Base-by-base conservation (phyloP, 2,329 filamentous ascomycete species). In the Nothophoma quercina region DNA sequence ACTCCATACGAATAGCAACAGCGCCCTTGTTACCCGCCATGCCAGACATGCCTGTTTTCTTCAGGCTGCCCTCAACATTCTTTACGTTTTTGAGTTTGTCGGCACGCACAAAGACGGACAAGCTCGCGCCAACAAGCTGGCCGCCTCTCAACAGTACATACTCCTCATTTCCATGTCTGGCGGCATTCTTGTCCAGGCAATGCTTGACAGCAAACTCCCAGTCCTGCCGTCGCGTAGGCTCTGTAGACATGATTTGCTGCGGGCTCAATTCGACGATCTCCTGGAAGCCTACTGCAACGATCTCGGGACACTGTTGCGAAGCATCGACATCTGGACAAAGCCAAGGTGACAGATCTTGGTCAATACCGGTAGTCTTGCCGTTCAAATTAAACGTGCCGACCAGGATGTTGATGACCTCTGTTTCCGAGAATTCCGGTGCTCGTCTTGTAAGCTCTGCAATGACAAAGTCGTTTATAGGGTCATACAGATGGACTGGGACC, bases 11-110 rank as follows among this genome's bases (percentile, higher is more conserved):
- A 64, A 99, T 97, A 2, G 93, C 95, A 41, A 97, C 96, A 1
- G 95, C 95, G 15, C 95, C 95, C 77, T 99, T 99, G 78, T 99
- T 99, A 18, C 95, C 95, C 22, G 93, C 93, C 82, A 99, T 96
- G 5, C 95, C 95, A 19, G 93, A 97, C 82, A 99, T 87, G 4
- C 95, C 95, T 1, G 86, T 89, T 82, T 97, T 99, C 78, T 97
- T 99, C 54, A 97, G 87, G 63, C 88, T 91, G 5, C 95, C 95
- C 73, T 99, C 95, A 13, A 99, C 95, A 69, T 98, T 97, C 73
- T 96, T 98, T 75, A 99, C 95, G 56, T 88, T 85, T 26, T 81
- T 82, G 28, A 99, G 81, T 9, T 86, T 83, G 50, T 90, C 90
- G 1, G 88, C 84, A 71, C 88, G 91, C 51, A 96, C 91, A 70